Conservation (phyloP, 345 rosid species). For the Geranium rotundifolium region DNA sequence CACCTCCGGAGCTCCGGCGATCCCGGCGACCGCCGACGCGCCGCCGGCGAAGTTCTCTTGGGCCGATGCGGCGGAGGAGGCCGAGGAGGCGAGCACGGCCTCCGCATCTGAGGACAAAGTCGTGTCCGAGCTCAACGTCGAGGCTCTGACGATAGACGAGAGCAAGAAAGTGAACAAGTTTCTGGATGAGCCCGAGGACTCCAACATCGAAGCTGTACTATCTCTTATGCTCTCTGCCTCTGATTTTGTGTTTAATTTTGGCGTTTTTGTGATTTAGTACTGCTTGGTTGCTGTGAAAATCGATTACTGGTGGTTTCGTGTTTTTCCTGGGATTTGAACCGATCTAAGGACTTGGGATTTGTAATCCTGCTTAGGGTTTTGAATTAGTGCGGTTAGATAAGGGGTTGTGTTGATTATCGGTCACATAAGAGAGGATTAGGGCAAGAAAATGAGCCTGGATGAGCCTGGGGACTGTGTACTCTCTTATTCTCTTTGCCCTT, state of each 20-base stretch:
- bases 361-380: not conserved
- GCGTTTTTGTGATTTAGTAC: not conserved
- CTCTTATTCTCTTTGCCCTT: too few species aligned
- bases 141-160: slow-evolving; percentile 37
- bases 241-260: not conserved
- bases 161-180: slow-evolving; percentile 35
- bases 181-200: slow-evolving; percentile 80
- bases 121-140: slow-evolving; percentile 27
- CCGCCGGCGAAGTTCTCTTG: slow-evolving; percentile 27
- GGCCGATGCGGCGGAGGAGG: slow-evolving; percentile 46
- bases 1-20: not conserved
- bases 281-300: not conserved
- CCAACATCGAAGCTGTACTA: slow-evolving; percentile 65
- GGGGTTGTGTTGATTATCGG: too few species aligned
- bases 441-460: too few species aligned
- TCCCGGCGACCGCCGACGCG: slow-evolving; percentile 8
- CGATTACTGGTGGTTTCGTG: not conserved
- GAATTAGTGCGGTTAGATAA: too few species aligned
- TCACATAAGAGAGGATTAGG: too few species aligned
- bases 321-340: not conserved
- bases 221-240: not conserved
- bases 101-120: slow-evolving; percentile 25
- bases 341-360: too few species aligned
- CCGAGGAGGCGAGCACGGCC: slow-evolving; percentile 26
- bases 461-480: too few species aligned